Conservation (phyloP, 305 asterid species). For the Andrographis paniculata region DNA sequence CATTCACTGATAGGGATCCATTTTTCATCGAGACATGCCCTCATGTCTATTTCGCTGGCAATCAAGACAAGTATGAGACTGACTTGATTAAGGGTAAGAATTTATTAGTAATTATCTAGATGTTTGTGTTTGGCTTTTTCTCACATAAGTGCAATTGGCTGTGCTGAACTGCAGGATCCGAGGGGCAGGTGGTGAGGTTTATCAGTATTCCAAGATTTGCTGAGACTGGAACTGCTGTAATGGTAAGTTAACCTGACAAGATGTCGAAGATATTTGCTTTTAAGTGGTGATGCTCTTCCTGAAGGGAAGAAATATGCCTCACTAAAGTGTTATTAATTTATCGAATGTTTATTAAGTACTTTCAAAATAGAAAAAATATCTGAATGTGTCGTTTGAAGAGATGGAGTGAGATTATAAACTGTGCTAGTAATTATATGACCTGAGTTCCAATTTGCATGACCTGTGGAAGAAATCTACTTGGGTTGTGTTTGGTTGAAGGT, state of each 20-base stretch:
- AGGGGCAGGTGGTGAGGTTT: slow-evolving; percentile 75
- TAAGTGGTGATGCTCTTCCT: background rate
- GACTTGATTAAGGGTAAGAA: slow-evolving; percentile 55
- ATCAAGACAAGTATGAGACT: slow-evolving; percentile 71
- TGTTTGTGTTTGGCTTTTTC: slow-evolving; percentile 6
- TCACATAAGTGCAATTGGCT: slow-evolving; percentile 13
- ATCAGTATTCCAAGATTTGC: slow-evolving; percentile 75
- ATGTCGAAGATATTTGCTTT: background rate
- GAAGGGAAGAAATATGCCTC: background rate
- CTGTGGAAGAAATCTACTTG: too few relatives aligned
- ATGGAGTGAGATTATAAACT: too few relatives aligned
- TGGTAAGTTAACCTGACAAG: slow-evolving; percentile 39
- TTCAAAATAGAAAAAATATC: too few relatives aligned
- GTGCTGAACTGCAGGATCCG: slow-evolving; percentile 52
- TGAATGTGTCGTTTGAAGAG: too few relatives aligned
- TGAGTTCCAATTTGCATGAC: too few relatives aligned
- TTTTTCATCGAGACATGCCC: slow-evolving; percentile 80
- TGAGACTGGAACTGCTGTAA: slow-evolving; percentile 78
- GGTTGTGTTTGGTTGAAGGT: too few relatives aligned
- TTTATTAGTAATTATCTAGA: slow-evolving; percentile 11
- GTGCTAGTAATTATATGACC: too few relatives aligned
- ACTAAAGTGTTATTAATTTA: too few relatives aligned
- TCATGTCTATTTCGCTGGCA: slow-evolving; percentile 86
- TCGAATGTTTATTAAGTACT: background rate
- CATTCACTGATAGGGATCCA: slow-evolving; percentile 92